A percentile compares a stretch with the other conserved stretches of the same genome.
These are phyloP conservation scores for Cynara cardunculus DNA, from an alignment of 129 eudicot species.

Conservation along the genomic window DNA sequence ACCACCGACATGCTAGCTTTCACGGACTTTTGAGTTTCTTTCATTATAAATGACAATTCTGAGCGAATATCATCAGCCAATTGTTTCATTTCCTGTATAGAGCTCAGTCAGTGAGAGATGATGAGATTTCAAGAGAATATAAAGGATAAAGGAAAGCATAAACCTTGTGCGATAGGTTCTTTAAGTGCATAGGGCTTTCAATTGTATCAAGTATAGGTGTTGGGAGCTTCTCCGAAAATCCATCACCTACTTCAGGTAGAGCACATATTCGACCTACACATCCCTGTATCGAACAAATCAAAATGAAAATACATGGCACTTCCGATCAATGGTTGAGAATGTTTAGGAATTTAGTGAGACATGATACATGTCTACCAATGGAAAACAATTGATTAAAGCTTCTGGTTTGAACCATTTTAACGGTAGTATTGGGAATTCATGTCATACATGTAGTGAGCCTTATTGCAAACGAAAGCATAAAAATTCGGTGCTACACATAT, in stretches of 20 bases:
- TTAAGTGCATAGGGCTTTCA: conserved; percentile 76
- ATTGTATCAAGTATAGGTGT: conserved; percentile 92
- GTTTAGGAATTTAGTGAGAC: not conserved
- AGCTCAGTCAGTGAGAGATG: conserved; percentile 11
- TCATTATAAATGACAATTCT: conserved; percentile 57
- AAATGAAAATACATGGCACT: not conserved
- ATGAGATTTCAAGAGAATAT: not conserved
- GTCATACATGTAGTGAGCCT: not conserved
- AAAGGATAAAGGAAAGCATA: conserved; percentile 4
- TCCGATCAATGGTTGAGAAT: not conserved
- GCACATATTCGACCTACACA: conserved; percentile 35
- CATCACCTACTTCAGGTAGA: conserved; percentile 47
- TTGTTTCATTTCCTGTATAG: conserved; percentile 68
- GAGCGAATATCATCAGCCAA: conserved; percentile 83
- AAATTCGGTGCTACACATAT: not conserved
- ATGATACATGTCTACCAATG: not conserved
- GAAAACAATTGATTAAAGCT: not conserved
- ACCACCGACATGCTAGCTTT: conserved; percentile 70
- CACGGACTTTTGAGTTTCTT: conserved; percentile 49
- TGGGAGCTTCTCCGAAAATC: conserved; percentile 48
- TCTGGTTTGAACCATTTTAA: not conserved
- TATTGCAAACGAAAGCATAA: not conserved
- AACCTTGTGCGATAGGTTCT: conserved; percentile 75
- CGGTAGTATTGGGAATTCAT: not conserved
- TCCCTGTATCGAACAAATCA: conserved; percentile 42